These are phyloP conservation scores for Boletus smithii DNA, from an alignment of 1,284 basidiomycete species.

Conservation along the genomic window DNA sequence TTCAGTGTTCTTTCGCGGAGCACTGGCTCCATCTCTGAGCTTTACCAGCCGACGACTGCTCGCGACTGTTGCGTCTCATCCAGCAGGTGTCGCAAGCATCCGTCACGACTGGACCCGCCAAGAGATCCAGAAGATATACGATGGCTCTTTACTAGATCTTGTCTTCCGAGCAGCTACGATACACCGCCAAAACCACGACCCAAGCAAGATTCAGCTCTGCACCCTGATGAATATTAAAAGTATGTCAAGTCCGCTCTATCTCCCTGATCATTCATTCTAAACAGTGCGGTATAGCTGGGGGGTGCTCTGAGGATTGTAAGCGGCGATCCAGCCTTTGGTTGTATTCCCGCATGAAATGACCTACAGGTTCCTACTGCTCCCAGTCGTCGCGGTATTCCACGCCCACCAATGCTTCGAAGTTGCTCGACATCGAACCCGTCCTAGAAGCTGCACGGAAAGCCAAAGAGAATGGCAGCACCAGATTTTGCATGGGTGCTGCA, in stretches of 20 bases:
- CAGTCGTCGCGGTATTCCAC: constrained; percentile 93
- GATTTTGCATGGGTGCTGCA: constrained; percentile 99
- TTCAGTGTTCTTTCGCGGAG: constrained; percentile 4
- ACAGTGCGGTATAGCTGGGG: constrained; percentile 62
- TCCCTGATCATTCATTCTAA: constrained; percentile 7
- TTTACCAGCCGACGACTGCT: constrained; percentile 43
- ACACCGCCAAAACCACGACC: constrained; percentile 86
- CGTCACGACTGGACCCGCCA: constrained; percentile 62
- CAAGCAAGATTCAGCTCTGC: constrained; percentile 90
- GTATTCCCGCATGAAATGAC: not conserved
- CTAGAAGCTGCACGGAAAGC: constrained; percentile 88
- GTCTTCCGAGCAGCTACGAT: constrained; percentile 81
- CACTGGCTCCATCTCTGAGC: constrained; percentile 12
- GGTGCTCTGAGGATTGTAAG: constrained; percentile 94
- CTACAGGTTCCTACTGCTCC: constrained; percentile 90
- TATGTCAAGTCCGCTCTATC: constrained; percentile 42
- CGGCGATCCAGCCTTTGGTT: not conserved
- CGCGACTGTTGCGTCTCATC: constrained; percentile 54
- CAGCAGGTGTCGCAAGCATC: constrained; percentile 32
- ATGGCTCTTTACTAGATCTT: constrained; percentile 80
- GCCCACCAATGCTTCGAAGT: constrained; percentile 80
- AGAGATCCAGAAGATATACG: constrained; percentile 76
- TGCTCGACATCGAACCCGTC: constrained; percentile 92
- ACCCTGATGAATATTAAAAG: constrained; percentile 99
- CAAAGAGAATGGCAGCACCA: constrained; percentile 93